phyloP scores from a whole-genome alignment of 1,284 basidiomycete species.

The Stereum hirsutum region DNA sequence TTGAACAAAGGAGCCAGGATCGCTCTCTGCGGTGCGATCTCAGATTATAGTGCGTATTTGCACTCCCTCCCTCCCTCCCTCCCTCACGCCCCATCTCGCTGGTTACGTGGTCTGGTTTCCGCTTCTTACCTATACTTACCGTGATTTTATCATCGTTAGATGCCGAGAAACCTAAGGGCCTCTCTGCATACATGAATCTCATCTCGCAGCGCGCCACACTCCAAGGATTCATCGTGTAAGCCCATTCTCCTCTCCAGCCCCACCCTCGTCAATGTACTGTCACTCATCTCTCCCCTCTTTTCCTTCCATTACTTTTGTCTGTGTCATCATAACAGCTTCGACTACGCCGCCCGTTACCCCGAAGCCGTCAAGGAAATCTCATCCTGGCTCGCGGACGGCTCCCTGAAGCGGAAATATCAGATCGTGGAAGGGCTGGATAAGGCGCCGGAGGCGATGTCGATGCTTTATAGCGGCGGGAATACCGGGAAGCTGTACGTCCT shows the following conservation, averaged over 20 bases:
- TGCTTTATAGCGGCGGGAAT: constrained; percentile 76
- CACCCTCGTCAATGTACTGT: too few relatives aligned
- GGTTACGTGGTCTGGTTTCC: too few relatives aligned
- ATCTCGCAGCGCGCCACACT: constrained; percentile 73
- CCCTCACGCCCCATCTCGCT: too few relatives aligned
- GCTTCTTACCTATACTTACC: too few relatives aligned
- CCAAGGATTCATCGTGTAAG: constrained; percentile 78
- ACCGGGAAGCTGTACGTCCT: constrained; percentile 70
- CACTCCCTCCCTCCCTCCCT: too few relatives aligned
- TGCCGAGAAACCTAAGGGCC: constrained; percentile 42
- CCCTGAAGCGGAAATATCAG: constrained; percentile 77
- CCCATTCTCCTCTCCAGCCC: too few relatives aligned
- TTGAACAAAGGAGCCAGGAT: constrained; percentile 75
- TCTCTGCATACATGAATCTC: constrained; percentile 53
- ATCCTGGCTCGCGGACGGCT: constrained; percentile 52
- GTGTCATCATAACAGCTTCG: constrained; percentile 34
- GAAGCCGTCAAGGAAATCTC: constrained; percentile 47
- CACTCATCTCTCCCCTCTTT: too few relatives aligned
- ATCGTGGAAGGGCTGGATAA: constrained; percentile 67
- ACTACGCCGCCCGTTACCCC: constrained; percentile 51
- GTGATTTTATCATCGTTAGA: constrained; percentile 28
- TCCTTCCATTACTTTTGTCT: background rate
- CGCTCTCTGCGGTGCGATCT: constrained; percentile 71
- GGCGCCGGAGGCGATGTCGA: constrained; percentile 56
- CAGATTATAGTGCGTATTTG: constrained; percentile 62